Base-by-base conservation (phyloP, 768 basidiomycete genomes). In the Obba rivulosa region DNA sequence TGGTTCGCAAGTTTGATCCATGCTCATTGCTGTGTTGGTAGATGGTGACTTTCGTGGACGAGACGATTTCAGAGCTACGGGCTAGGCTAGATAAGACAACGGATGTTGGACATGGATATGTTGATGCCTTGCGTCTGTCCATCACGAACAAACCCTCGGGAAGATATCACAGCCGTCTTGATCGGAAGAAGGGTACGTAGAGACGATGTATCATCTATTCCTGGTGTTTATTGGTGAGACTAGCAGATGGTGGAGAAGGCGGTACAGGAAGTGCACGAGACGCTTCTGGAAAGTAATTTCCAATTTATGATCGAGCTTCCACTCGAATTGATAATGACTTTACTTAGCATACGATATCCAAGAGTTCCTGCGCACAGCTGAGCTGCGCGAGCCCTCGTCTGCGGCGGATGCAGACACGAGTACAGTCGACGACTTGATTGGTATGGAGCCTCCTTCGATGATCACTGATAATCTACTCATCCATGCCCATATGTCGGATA, bases 101-200 rank as follows among this genome's bases (percentile, higher is more conserved):
- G 16, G 9, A 31, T 9, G 42, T 24, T 5, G 35, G 45, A 3
- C 46, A 52, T 16, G 50, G 56, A 1, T 49, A 57, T 22, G 42
- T 54, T 38, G 56, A 54, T 37, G 28, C 37, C 20, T 34, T 54
- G 2, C 52, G 56, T 8, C 45, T 47, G 2, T 51, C 52, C 5
- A 42, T 57, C 48, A 28, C 46, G n/a, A 40, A 51, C n/a, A 34
- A 41, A 20, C n/a, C n/a, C n/a, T n/a, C n/a, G n/a, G n/a, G n/a
- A n/a, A n/a, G n/a, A n/a, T n/a, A n/a, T n/a, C n/a, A n/a, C n/a
- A n/a, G n/a, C n/a, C n/a, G n/a, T 24, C 14, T 18, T 50, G 20
- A 41, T 17, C 23, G 28, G 24, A 16, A 44, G 52, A 11, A 34
- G 41, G 38, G 52, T 54, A n/a, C 22, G 49, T 44, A n/a, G 34